phyloP scores from a whole-genome alignment of 345 rosid species.

The Noccaea bulbosa region DNA sequence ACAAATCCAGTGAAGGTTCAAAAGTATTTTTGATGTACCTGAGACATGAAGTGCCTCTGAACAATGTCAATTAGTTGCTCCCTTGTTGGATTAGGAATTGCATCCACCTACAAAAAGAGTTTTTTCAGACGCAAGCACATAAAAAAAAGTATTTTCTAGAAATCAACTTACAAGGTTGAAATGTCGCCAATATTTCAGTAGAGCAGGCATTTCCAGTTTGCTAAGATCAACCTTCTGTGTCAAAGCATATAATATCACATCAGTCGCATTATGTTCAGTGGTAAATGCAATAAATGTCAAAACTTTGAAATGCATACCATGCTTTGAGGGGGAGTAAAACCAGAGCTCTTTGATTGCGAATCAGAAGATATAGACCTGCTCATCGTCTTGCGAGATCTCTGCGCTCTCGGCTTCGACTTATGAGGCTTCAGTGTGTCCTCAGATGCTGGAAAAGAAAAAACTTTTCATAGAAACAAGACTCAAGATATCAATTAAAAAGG shows the following conservation, averaged over 20 bases:
- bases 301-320: conserved; percentile 44
- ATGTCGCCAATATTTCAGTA: conserved; percentile 87
- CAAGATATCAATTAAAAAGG: conserved; percentile 12
- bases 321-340: conserved; percentile 64
- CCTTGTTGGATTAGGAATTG: conserved; percentile 84
- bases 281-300: background rate
- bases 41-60: conserved; percentile 94
- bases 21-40: conserved; percentile 54
- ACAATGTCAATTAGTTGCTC: conserved; percentile 83
- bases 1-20: background rate
- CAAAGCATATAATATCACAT: background rate
- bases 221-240: conserved; percentile 83
- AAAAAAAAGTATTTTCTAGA: background rate
- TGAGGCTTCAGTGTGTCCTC: conserved; percentile 69
- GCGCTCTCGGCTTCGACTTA: conserved; percentile 56
- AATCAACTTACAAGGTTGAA: conserved; percentile 79
- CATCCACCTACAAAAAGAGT: conserved; percentile 60
- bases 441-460: conserved; percentile 45
- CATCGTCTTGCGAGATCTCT: conserved; percentile 66
- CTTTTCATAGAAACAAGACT: conserved; percentile 41
- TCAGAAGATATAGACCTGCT: conserved; percentile 71
- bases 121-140: conserved; percentile 18
- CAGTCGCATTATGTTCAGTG: background rate
- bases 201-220: conserved; percentile 87
- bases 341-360: conserved; percentile 65